Conservation (phyloP, 371 early-diverging fungal species). For the Apophysomyces elegans region DNA sequence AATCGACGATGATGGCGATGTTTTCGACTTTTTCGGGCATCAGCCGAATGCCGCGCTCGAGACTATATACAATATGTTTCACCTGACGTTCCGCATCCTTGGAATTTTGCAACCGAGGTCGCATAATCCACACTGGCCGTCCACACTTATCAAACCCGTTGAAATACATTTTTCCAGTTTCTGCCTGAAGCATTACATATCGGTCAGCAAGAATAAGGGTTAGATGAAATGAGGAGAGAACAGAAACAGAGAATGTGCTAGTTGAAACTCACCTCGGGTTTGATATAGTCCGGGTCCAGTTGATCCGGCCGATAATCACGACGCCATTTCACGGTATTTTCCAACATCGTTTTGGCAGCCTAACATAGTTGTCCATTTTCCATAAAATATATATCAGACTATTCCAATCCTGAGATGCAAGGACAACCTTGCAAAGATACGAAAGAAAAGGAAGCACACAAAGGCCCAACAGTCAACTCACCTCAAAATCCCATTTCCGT, state of each 20-base stretch:
- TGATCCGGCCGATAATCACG: constrained; percentile 72
- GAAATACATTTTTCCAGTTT: constrained; percentile 82
- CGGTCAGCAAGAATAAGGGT: not conserved
- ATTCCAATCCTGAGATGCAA: too few species aligned
- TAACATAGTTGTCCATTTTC: constrained; percentile 12
- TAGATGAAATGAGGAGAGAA: not conserved
- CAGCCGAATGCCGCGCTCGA: constrained; percentile 78
- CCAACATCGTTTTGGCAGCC: constrained; percentile 66
- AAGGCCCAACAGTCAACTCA: constrained; percentile 11
- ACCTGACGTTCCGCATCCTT: constrained; percentile 79
- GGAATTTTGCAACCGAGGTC: constrained; percentile 80
- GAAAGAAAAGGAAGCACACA: not conserved
- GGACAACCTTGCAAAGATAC: too few species aligned
- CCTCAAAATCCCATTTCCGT: constrained; percentile 70
- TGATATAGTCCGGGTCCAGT: constrained; percentile 74
- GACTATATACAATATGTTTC: constrained; percentile 75
- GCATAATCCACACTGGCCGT: constrained; percentile 75
- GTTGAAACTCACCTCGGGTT: constrained; percentile 61
- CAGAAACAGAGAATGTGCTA: not conserved
- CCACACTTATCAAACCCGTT: constrained; percentile 79
- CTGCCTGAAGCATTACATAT: constrained; percentile 43
- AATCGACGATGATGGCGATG: constrained; percentile 81
- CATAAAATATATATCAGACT: too few species aligned
- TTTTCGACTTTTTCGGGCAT: constrained; percentile 80
- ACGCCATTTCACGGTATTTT: constrained; percentile 79